Conservation (phyloP, 768 basidiomycete species). For the Podaxis carcinomalis region DNA sequence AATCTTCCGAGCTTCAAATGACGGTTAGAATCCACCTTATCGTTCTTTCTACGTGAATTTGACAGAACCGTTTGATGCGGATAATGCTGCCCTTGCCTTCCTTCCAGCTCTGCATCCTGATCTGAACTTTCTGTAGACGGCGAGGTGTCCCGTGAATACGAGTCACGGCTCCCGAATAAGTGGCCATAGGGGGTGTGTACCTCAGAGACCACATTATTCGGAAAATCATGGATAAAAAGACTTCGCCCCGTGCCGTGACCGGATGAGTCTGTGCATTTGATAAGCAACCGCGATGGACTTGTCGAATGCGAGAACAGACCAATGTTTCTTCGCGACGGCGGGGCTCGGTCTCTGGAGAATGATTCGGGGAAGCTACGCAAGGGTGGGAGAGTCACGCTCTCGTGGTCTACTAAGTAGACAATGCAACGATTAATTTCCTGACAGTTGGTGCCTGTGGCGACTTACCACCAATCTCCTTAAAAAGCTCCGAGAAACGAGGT, state of each 20-base stretch:
- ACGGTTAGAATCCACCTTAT: not conserved
- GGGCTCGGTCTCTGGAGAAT: not conserved
- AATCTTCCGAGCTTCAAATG: too few species aligned
- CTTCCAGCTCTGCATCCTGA: not conserved
- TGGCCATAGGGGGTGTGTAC: not conserved
- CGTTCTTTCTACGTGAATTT: not conserved
- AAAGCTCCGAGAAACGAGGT: constrained; percentile 5
- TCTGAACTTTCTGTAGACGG: not conserved
- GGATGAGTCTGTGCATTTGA: not conserved
- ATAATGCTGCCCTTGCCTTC: not conserved
- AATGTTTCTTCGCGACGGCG: not conserved
- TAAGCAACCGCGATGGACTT: not conserved
- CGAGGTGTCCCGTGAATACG: not conserved
- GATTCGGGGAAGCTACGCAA: constrained; percentile 11
- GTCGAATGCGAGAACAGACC: not conserved
- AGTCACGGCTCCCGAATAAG: not conserved
- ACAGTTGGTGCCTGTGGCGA: not conserved
- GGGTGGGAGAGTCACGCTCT: constrained; percentile 7
- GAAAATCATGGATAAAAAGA: not conserved
- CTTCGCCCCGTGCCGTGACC: not conserved
- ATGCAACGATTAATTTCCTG: not conserved
- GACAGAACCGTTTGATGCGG: not conserved
- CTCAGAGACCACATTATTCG: not conserved
- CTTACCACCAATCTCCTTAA: not conserved
- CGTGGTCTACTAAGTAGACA: not conserved